Base-by-base conservation (phyloP, 2,329 filamentous ascomycete genomes). In the Chaetoscypha palmicola region DNA sequence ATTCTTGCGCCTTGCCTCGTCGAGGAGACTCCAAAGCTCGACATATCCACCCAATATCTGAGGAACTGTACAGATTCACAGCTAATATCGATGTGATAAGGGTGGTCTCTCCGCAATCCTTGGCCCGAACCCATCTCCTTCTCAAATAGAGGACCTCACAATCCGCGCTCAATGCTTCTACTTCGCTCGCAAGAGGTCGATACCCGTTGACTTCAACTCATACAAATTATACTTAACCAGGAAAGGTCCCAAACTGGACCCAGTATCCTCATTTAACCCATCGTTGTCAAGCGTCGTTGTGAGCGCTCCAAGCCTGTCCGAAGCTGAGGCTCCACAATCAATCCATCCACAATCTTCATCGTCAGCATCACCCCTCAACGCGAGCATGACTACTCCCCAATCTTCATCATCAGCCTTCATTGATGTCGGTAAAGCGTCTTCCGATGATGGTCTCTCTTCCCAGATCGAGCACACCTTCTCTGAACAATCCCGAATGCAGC, bases 131-230 rank as follows among this genome's bases (percentile, higher is more conserved):
- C 71, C 73, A 62, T 61, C 74, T 56, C 64, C 76, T 51, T 64
- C 77, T 59, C 64, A 77, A 65, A 56, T 70, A 43, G 58, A 73
- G 57, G 71, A 81, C 51, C 60, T 86, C 49, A 77, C 77, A 22
- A 68, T 80, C 43, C 76, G 81, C 52, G 82, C 83, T 48, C 79
- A 82, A 61, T 79, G 75, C 62, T 86, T 83, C 66, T 87, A 84
- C 65, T 83, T 79, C 60, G 64, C 69, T 33, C 70, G 60, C 30
- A 64, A 63, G 40, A 58, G 68, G 50, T 64, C 67, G 14, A 66
- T 71, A 33, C 60, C 71, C 14, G 73, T 91, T 49, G 76, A 86
- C 59, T 86, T 83, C 53, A 66, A 76, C 41, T 66, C 66, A 39
- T 92, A 90, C 66, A 81, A 81, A 59, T 62, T 68, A 23, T 89